A percentile compares a stretch with the other conserved stretches of the same genome.
Evolutionary conservation across 2,329 filamentous ascomycete genomes (phyloP).

Genomic region (Dactylellina haptotyla): DNA sequence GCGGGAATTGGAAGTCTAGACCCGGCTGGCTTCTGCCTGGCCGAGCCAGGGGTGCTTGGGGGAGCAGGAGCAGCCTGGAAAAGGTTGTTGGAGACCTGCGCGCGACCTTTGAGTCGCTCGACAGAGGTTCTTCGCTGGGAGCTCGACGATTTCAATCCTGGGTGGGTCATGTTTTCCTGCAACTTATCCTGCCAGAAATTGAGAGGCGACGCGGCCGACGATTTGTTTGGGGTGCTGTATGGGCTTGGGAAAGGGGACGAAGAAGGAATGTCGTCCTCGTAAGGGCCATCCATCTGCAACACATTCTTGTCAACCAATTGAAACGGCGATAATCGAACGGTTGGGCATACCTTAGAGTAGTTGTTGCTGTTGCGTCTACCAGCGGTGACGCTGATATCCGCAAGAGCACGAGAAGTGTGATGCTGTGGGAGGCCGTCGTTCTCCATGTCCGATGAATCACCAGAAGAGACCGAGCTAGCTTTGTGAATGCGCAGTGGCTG

Average conservation of each 20-base stretch:
- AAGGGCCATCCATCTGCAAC: constrained; percentile 33
- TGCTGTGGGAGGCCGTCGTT: constrained; percentile 70
- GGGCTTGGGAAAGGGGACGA: constrained; percentile 57
- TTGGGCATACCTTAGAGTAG: constrained; percentile 73
- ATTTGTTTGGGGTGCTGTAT: constrained; percentile 50
- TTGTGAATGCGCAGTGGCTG: constrained; percentile 83
- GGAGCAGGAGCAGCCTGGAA: constrained; percentile 96
- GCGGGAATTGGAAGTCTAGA: constrained; percentile 65
- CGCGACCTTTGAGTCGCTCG: constrained; percentile 92
- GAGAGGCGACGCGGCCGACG: constrained; percentile 73
- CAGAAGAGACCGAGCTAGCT: constrained; percentile 66
- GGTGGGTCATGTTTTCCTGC: constrained; percentile 76
- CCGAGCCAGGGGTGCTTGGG: constrained; percentile 70
- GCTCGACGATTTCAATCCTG: constrained; percentile 62
- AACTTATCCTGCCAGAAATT: constrained; percentile 88
- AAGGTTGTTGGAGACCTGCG: constrained; percentile 98
- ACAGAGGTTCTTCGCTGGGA: constrained; percentile 89
- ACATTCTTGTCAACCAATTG: constrained; percentile 1
- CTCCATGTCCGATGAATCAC: constrained; percentile 64
- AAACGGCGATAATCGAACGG: no score
- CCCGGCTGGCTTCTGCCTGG: constrained; percentile 82
- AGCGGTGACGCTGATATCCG: constrained; percentile 87
- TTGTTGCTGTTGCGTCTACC: constrained; percentile 90
- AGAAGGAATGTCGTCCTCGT: constrained; percentile 57
- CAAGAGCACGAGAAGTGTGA: constrained; percentile 76